Evolutionary conservation across 257 asterid genomes (phyloP).

Genomic region (Echites panduratus): DNA sequence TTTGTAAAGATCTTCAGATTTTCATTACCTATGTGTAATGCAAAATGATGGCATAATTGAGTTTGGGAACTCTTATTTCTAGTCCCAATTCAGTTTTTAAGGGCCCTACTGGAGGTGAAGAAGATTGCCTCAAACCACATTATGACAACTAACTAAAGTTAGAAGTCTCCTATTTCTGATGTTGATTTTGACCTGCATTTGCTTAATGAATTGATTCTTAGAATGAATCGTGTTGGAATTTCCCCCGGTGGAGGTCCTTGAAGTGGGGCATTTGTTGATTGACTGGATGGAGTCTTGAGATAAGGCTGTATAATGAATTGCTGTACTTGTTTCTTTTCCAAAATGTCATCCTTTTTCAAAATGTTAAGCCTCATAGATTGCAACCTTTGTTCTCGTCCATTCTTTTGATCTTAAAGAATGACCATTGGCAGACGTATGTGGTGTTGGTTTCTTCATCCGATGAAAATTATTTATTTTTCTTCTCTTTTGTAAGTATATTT

Average conservation of each 20-base stretch:
- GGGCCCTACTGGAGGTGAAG: conserved; percentile 7
- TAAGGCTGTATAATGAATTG: neutral
- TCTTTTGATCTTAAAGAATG: neutral
- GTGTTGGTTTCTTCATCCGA: neutral
- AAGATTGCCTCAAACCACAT: neutral
- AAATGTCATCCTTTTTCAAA: neutral
- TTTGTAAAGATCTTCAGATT: neutral
- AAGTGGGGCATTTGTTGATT: neutral
- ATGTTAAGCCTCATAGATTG: neutral
- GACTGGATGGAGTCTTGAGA: conserved; percentile 1
- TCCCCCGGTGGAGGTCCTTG: neutral
- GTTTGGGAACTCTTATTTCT: neutral
- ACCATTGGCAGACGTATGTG: neutral
- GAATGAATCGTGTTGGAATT: neutral
- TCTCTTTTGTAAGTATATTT: neutral
- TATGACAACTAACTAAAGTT: neutral
- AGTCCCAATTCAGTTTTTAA: conserved; percentile 4
- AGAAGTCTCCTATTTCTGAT: neutral
- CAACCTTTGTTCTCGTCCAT: neutral
- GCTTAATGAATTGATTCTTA: neutral
- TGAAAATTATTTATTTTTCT: neutral
- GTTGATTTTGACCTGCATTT: neutral
- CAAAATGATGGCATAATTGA: neutral
- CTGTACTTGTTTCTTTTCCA: neutral
- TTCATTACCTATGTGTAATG: neutral